Conservation (phyloP, 345 rosid species). For the Citrus glauca region DNA sequence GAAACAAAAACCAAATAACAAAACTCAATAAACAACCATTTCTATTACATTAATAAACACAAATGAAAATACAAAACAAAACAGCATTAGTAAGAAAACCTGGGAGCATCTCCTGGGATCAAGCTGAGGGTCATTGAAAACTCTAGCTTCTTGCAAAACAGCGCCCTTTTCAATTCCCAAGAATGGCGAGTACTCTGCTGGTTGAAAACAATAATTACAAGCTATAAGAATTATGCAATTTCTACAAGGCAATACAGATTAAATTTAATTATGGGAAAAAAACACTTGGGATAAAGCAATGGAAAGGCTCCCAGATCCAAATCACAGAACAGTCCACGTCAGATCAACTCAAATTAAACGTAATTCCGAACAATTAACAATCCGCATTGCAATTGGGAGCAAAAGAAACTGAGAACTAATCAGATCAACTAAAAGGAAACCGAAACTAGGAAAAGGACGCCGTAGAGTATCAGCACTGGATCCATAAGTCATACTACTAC, state of each 20-base stretch:
- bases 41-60: background rate
- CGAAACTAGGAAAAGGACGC: conserved; percentile 7
- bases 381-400: conserved; percentile 22
- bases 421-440: conserved; percentile 26
- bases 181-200: conserved; percentile 93
- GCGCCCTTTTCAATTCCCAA: conserved; percentile 97
- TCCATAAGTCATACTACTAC: background rate
- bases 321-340: background rate
- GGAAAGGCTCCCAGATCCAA: conserved; percentile 12
- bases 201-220: conserved; percentile 14
- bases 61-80: background rate
- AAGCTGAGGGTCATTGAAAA: conserved; percentile 96
- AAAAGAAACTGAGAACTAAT: background rate
- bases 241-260: background rate
- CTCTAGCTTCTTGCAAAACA: conserved; percentile 96
- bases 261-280: background rate
- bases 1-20: conserved; percentile 3
- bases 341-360: conserved; percentile 16
- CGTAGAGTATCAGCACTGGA: background rate
- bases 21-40: conserved; percentile 6
- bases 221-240: background rate
- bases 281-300: background rate
- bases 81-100: conserved; percentile 36
- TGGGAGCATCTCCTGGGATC: conserved; percentile 98
- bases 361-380: conserved; percentile 2